Conservation (phyloP, 306 rosid species). For the Arachis stenosperma region DNA sequence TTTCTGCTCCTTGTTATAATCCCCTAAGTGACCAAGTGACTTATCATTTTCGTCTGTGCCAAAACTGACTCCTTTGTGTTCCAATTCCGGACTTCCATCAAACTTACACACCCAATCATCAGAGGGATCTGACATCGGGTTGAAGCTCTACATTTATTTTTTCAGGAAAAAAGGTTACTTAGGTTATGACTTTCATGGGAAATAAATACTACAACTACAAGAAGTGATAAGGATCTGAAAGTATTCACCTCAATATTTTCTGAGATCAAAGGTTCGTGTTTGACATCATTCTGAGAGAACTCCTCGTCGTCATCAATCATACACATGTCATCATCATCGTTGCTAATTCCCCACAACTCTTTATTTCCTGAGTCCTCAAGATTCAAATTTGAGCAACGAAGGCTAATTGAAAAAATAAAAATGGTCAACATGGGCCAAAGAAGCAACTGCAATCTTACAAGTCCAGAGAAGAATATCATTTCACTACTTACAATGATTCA, state of each 20-base stretch:
- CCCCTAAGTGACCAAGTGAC: conserved; percentile 51
- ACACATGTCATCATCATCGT: conserved; percentile 84
- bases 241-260: conserved; percentile 67
- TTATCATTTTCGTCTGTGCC: conserved; percentile 43
- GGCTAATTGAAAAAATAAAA: conserved; percentile 42
- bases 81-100: conserved; percentile 58
- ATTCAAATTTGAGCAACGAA: conserved; percentile 52
- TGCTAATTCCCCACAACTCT: conserved; percentile 60
- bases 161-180: conserved; percentile 27
- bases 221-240: conserved; percentile 5
- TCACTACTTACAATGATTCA: conserved; percentile 56
- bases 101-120: conserved; percentile 78
- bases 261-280: conserved; percentile 49
- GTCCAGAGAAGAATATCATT: conserved; percentile 7
- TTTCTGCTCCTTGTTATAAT: conserved; percentile 48
- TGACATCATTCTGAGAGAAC: conserved; percentile 48
- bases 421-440: conserved; percentile 14
- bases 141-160: conserved; percentile 67
- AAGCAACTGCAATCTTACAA: conserved; percentile 39
- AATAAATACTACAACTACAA: conserved; percentile 4
- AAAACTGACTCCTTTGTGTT: conserved; percentile 47
- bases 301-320: conserved; percentile 71
- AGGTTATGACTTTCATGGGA: conserved; percentile 19
- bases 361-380: conserved; percentile 51
- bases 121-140: conserved; percentile 88